These are phyloP conservation scores for Dunaliella primolecta DNA, from an alignment of 139 green algal species.

Conservation along the genomic window DNA sequence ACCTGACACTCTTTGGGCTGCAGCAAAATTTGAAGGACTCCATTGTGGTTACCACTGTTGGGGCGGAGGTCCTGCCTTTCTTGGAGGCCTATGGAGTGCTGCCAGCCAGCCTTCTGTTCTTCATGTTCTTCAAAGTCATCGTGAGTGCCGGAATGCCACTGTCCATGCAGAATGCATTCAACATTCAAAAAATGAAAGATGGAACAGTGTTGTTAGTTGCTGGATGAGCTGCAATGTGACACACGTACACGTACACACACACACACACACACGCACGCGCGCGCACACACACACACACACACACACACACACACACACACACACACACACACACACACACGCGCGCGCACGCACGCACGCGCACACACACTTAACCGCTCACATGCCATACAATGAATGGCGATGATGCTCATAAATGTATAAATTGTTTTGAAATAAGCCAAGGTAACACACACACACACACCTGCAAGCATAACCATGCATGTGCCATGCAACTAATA, in stretches of 20 bases:
- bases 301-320: not conserved
- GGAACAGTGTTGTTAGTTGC: not conserved
- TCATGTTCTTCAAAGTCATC: conserved; percentile 59
- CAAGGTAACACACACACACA: not conserved
- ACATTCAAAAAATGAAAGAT: not conserved
- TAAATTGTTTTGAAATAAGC: too few relatives aligned
- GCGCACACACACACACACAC: not conserved
- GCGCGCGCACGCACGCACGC: not conserved
- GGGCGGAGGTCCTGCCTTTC: conserved; percentile 82
- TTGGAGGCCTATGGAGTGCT: conserved; percentile 73
- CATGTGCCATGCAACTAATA: too few relatives aligned
- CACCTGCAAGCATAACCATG: conserved; percentile 3
- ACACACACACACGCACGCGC: not conserved
- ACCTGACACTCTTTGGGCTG: conserved; percentile 27
- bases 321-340: not conserved
- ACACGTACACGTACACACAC: not conserved
- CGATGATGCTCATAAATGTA: too few relatives aligned
- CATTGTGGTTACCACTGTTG: conserved; percentile 73
- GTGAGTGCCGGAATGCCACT: conserved; percentile 11
- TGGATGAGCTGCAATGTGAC: not conserved
- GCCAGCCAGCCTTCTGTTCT: conserved; percentile 73
- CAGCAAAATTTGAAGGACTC: conserved; percentile 75
- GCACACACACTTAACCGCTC: not conserved
- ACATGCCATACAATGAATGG: too few relatives aligned
- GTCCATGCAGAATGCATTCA: not conserved